Percentiles rank a stretch among this genome's conserved stretches.
Conservation (phyloP, 352 stramenopile species). For the Thraustochytrium sp. region DNA sequence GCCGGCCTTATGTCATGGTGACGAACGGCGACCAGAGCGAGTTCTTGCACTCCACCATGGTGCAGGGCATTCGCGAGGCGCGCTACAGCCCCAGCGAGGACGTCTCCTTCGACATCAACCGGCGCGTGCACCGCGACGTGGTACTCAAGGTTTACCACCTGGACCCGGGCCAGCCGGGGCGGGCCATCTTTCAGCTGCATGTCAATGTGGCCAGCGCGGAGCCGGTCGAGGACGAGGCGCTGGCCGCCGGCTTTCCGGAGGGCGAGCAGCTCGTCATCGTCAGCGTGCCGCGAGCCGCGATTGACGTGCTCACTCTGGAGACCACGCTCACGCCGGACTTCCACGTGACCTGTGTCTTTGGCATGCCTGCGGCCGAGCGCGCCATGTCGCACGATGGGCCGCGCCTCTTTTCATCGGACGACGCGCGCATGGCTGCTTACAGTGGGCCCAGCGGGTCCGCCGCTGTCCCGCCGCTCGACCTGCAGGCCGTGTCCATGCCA, state of each 20-base stretch:
- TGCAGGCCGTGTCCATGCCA: not conserved
- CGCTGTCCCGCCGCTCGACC: not conserved
- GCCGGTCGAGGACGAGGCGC: not conserved
- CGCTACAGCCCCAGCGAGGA: not conserved
- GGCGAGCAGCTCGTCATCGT: conserved; percentile 30
- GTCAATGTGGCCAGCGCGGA: conserved; percentile 21
- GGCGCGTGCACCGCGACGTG: not conserved
- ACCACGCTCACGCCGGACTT: conserved; percentile 6
- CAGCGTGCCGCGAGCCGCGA: not conserved
- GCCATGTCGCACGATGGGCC: not conserved
- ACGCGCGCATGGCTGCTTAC: not conserved
- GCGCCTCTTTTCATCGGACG: not conserved
- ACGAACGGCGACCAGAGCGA: conserved; percentile 35
- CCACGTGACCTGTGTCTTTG: not conserved
- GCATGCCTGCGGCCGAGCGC: not conserved
- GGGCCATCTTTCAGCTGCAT: not conserved
- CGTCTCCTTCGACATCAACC: conserved; percentile 14
- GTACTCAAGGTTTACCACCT: conserved; percentile 34
- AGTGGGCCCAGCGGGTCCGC: not conserved
- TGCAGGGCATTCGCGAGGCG: not conserved
- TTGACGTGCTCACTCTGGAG: not conserved
- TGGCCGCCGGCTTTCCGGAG: not conserved
- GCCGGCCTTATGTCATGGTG: conserved; percentile 29
- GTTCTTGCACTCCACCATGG: conserved; percentile 34
- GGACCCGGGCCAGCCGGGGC: not conserved